These are phyloP conservation scores for Aspergillus neoniger DNA, from an alignment of 2,329 filamentous ascomycete species.

Conservation along the genomic window DNA sequence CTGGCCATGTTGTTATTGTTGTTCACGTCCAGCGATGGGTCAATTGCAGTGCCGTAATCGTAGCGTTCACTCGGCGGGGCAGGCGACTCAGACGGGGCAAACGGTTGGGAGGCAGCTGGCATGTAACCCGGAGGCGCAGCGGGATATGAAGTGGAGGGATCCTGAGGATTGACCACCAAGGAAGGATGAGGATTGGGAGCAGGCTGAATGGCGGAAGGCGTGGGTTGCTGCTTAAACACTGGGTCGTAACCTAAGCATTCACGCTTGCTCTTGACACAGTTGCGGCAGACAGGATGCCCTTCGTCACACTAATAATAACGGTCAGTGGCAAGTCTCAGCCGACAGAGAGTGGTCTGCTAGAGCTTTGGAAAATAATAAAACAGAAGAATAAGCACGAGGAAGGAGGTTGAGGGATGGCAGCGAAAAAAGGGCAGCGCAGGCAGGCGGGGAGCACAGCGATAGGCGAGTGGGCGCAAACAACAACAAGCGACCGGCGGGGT, in stretches of 20 bases:
- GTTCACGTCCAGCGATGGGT: conserved; percentile 64
- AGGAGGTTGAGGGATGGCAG: conserved; percentile 17
- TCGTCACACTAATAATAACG: conserved; percentile 77
- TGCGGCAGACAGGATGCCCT: conserved; percentile 81
- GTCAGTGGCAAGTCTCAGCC: conserved; percentile 11
- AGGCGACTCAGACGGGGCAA: conserved; percentile 43
- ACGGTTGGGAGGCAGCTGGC: conserved; percentile 41
- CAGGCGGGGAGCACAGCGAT: conserved; percentile 9
- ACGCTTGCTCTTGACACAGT: conserved; percentile 68
- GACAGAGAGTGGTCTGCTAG: background rate
- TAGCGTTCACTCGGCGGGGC: conserved; percentile 48
- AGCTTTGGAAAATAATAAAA: conserved; percentile 23
- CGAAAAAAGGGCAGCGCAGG: conserved; percentile 11
- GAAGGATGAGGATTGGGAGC: conserved; percentile 49
- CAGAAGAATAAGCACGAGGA: conserved; percentile 16
- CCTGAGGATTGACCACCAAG: conserved; percentile 43
- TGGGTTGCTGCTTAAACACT: conserved; percentile 70
- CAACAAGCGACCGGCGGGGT: conserved; percentile 15
- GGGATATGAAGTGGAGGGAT: conserved; percentile 38
- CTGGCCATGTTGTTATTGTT: conserved; percentile 35
- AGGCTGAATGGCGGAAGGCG: conserved; percentile 68
- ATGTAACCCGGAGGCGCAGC: conserved; percentile 43
- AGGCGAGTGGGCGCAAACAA: conserved; percentile 15
- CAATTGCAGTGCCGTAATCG: conserved; percentile 64
- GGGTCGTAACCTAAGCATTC: conserved; percentile 69